Evolutionary conservation across 1,139 yeast species (phyloP).

Genomic region (Blastobotrys ciferrii): DNA sequence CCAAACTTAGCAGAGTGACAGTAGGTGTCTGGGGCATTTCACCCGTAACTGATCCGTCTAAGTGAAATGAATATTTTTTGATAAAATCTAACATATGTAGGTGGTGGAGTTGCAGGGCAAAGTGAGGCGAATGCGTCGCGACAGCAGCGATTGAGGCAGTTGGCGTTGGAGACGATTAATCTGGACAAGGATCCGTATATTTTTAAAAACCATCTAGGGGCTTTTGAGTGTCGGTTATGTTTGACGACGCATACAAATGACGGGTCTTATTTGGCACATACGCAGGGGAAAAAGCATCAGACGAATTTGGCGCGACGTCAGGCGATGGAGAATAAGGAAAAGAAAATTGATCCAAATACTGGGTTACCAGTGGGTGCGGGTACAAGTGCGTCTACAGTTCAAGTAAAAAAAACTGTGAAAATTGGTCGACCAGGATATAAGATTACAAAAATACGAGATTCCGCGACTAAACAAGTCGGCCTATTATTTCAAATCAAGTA

Average conservation of each 20-base stretch:
- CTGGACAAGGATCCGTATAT: constrained; percentile 75
- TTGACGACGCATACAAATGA: constrained; percentile 71
- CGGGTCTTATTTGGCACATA: constrained; percentile 74
- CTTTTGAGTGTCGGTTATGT: constrained; percentile 73
- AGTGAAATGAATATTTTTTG: too few species aligned
- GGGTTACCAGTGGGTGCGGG: constrained; percentile 35
- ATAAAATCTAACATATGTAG: constrained; percentile 22
- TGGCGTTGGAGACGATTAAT: constrained; percentile 61
- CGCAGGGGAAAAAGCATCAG: constrained; percentile 77
- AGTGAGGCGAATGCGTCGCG: constrained; percentile 67
- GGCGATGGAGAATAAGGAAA: constrained; percentile 33
- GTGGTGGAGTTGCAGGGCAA: constrained; percentile 74
- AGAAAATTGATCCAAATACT: constrained; percentile 9
- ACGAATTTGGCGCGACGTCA: constrained; percentile 60
- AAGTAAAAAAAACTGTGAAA: constrained; percentile 53
- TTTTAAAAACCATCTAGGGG: constrained; percentile 68
- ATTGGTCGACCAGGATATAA: constrained; percentile 74
- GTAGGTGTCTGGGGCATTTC: too few species aligned
- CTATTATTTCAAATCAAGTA: constrained; percentile 56
- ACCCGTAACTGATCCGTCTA: too few species aligned
- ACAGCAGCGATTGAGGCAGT: constrained; percentile 59
- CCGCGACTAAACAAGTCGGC: constrained; percentile 57
- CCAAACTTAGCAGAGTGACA: too few species aligned
- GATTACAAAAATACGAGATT: constrained; percentile 64
- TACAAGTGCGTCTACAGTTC: constrained; percentile 32